A percentile compares a stretch with the other conserved stretches of the same genome.
These are phyloP conservation scores for Globisporangium barbulae DNA, from an alignment of 352 stramenopile genomes.

Conservation along the genomic window DNA sequence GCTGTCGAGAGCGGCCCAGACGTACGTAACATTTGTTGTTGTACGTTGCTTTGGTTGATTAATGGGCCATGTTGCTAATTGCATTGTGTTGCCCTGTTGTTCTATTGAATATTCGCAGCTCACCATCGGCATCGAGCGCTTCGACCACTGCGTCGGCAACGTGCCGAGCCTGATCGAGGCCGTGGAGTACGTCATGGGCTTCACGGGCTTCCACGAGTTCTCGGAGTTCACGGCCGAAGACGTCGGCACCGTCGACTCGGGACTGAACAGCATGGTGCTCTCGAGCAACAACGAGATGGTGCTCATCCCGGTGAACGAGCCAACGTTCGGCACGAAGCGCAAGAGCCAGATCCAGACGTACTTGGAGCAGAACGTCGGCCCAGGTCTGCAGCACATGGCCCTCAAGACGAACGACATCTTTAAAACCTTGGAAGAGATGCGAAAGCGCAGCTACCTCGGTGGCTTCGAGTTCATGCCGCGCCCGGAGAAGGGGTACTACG, in stretches of 20 bases:
- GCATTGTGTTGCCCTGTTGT: neutral
- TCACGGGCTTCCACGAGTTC: slow-evolving; percentile 91
- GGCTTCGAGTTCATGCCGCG: slow-evolving; percentile 87
- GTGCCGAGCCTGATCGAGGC: slow-evolving; percentile 87
- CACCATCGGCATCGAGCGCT: slow-evolving; percentile 76
- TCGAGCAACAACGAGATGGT: slow-evolving; percentile 93
- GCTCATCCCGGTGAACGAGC: slow-evolving; percentile 95
- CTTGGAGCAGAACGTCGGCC: slow-evolving; percentile 93
- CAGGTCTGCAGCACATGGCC: slow-evolving; percentile 96
- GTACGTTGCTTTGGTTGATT: neutral
- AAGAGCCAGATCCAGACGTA: slow-evolving; percentile 97
- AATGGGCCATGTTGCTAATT: neutral
- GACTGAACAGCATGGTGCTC: slow-evolving; percentile 94
- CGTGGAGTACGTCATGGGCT: slow-evolving; percentile 76
- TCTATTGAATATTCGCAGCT: slow-evolving; percentile 26
- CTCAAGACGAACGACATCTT: slow-evolving; percentile 97
- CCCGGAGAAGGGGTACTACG: slow-evolving; percentile 90
- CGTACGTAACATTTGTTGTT: slow-evolving; percentile 13
- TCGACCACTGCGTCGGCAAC: slow-evolving; percentile 91
- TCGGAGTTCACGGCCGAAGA: slow-evolving; percentile 94
- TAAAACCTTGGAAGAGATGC: slow-evolving; percentile 85
- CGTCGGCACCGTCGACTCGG: slow-evolving; percentile 93
- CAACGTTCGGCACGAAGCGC: slow-evolving; percentile 89
- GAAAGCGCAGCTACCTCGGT: slow-evolving; percentile 61
- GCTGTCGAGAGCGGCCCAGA: slow-evolving; percentile 28